Conservation (phyloP, 164 flowering plant genomes). For the Berberis vulgaris region DNA sequence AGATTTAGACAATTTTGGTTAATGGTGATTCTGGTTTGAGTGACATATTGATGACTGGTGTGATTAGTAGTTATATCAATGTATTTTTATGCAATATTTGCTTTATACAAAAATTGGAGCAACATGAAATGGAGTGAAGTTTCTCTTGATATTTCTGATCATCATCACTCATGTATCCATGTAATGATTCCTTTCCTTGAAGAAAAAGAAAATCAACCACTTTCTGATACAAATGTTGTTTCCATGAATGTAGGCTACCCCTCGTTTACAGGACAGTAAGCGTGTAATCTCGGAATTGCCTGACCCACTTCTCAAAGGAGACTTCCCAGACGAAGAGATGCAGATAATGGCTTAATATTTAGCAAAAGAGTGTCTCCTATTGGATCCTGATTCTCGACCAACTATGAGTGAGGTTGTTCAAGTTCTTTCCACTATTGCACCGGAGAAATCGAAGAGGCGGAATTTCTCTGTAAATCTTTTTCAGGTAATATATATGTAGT, state of each 20-base stretch:
- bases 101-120: too few relatives aligned
- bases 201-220: too few relatives aligned
- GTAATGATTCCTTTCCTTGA: too few relatives aligned
- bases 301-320: slow-evolving; percentile 68
- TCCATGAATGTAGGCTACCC: slow-evolving; percentile 49
- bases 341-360: slow-evolving; percentile 87
- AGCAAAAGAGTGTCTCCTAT: slow-evolving; percentile 83
- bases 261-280: slow-evolving; percentile 59
- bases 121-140: too few relatives aligned
- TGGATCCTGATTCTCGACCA: slow-evolving; percentile 92
- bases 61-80: too few relatives aligned
- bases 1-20: too few relatives aligned
- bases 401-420: slow-evolving; percentile 95
- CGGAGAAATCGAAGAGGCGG: slow-evolving; percentile 52
- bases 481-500: slow-evolving; percentile 34
- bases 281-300: slow-evolving; percentile 66
- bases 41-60: too few relatives aligned
- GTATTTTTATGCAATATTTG: too few relatives aligned
- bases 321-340: slow-evolving; percentile 79
- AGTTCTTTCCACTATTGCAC: slow-evolving; percentile 76
- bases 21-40: too few relatives aligned
- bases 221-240: not conserved
- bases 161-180: too few relatives aligned
- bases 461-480: slow-evolving; percentile 36
- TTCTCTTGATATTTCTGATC: too few relatives aligned